Conservation (phyloP, 1,284 basidiomycete species). For the Rhodotorula sp. region DNA sequence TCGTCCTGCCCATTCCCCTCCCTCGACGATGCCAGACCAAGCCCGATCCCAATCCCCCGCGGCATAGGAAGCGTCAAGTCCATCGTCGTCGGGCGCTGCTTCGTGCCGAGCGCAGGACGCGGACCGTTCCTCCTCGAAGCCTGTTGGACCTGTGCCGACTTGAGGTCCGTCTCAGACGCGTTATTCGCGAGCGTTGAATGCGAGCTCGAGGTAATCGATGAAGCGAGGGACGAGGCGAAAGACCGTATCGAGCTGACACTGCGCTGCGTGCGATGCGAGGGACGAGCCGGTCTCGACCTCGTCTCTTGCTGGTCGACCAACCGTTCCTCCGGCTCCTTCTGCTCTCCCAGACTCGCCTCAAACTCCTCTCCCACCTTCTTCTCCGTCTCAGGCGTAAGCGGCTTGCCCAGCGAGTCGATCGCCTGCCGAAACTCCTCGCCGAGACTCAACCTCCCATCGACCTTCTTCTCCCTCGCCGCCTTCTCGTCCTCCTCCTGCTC, state of each 20-base stretch:
- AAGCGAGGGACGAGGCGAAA: background rate
- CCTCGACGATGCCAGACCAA: background rate
- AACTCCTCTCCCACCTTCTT: no score
- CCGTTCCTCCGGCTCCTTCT: no score
- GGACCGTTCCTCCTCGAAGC: background rate
- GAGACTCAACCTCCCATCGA: no score
- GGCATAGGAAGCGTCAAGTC: constrained; percentile 5
- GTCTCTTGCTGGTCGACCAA: no score
- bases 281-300: no score
- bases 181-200: background rate
- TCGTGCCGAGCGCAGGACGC: background rate
- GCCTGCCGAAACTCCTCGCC: no score
- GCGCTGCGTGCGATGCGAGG: no score
- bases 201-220: background rate
- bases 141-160: background rate
- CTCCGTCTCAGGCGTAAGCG: no score
- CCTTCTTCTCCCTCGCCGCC: no score
- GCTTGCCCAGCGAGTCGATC: no score
- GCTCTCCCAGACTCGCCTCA: no score
- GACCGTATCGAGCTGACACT: background rate
- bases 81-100: background rate
- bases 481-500: no score
- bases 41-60: background rate
- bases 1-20: background rate
- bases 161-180: background rate